A percentile compares a stretch with the other conserved stretches of the same genome.
These are phyloP conservation scores for Suzukiozyma palmioleophila DNA, from an alignment of 1,139 yeast species.

Conservation along the genomic window DNA sequence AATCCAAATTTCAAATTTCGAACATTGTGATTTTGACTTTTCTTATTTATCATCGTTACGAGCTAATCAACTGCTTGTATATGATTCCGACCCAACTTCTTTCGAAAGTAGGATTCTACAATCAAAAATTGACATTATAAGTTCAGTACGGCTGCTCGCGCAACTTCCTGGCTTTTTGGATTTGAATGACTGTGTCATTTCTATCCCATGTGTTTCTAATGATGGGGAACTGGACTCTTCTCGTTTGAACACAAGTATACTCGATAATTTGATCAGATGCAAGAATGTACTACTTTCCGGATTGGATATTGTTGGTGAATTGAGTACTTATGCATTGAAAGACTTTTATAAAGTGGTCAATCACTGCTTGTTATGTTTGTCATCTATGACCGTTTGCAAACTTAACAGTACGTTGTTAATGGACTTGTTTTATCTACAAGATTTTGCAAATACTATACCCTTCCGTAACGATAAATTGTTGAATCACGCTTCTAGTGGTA, in stretches of 20 bases:
- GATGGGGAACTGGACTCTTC: conserved; percentile 5
- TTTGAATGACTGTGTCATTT: conserved; percentile 10
- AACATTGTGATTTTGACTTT: conserved; percentile 2
- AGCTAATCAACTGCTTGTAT: background rate
- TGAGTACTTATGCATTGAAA: conserved; percentile 15
- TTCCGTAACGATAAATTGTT: conserved; percentile 25
- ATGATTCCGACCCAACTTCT: background rate
- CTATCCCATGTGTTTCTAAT: conserved; percentile 13
- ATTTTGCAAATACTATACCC: conserved; percentile 28
- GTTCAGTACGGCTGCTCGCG: conserved; percentile 7
- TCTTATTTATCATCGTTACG: conserved; percentile 6
- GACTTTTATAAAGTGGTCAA: conserved; percentile 15
- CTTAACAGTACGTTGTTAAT: conserved; percentile 16
- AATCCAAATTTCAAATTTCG: background rate
- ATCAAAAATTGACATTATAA: conserved; percentile 5
- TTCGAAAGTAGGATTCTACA: background rate
- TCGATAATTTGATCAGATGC: conserved; percentile 15
- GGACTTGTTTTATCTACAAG: conserved; percentile 30
- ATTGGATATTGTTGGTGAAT: conserved; percentile 16
- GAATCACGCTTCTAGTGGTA: conserved; percentile 10
- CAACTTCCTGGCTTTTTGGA: conserved; percentile 11
- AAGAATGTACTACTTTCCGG: conserved; percentile 17
- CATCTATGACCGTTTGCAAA: conserved; percentile 21
- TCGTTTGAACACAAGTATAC: conserved; percentile 4
- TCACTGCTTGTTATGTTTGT: conserved; percentile 23